A percentile compares a stretch with the other conserved stretches of the same genome.
These are phyloP conservation scores for Venturia carpophila DNA, from an alignment of 2,329 filamentous ascomycete species.

Conservation along the genomic window DNA sequence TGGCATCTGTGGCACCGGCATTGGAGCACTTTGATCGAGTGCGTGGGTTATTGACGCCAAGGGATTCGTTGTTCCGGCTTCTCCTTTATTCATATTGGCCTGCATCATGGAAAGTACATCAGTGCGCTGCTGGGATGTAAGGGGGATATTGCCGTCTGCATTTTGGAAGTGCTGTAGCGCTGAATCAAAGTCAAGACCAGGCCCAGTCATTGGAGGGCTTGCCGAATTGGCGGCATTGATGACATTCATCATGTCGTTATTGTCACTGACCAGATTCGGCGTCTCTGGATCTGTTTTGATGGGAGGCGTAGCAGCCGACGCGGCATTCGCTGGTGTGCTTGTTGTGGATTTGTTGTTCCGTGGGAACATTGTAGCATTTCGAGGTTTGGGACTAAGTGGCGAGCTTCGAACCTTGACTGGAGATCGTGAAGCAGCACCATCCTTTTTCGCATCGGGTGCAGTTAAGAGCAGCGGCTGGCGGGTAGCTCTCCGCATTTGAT, in stretches of 20 bases:
- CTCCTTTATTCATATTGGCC: slow-evolving; percentile 12
- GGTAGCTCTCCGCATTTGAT: slow-evolving; percentile 10
- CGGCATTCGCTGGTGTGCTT: neutral
- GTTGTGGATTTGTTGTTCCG: slow-evolving; percentile 10
- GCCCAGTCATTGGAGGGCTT: slow-evolving; percentile 26
- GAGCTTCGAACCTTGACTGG: slow-evolving; percentile 2
- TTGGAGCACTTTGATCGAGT: slow-evolving; percentile 47
- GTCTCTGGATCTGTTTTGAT: slow-evolving; percentile 37
- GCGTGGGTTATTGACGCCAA: slow-evolving; percentile 42
- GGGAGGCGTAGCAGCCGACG: slow-evolving; percentile 24
- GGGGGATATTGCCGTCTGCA: slow-evolving; percentile 38
- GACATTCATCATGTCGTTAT: slow-evolving; percentile 44
- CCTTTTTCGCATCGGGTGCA: slow-evolving; percentile 15
- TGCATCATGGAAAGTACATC: slow-evolving; percentile 41
- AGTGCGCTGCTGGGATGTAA: slow-evolving; percentile 41
- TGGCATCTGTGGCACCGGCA: slow-evolving; percentile 51
- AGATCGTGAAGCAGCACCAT: slow-evolving; percentile 1
- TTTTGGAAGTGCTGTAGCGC: slow-evolving; percentile 42
- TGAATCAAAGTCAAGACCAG: slow-evolving; percentile 39
- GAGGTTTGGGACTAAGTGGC: slow-evolving; percentile 13
- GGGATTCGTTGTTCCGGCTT: neutral
- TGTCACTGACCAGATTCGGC: slow-evolving; percentile 32
- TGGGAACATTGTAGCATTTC: slow-evolving; percentile 11
- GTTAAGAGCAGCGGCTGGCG: slow-evolving; percentile 19
- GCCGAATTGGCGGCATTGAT: slow-evolving; percentile 39